Evolutionary conservation across 2,329 filamentous ascomycete genomes (phyloP).

Genomic region (Chaetomiaceae sp.): DNA sequence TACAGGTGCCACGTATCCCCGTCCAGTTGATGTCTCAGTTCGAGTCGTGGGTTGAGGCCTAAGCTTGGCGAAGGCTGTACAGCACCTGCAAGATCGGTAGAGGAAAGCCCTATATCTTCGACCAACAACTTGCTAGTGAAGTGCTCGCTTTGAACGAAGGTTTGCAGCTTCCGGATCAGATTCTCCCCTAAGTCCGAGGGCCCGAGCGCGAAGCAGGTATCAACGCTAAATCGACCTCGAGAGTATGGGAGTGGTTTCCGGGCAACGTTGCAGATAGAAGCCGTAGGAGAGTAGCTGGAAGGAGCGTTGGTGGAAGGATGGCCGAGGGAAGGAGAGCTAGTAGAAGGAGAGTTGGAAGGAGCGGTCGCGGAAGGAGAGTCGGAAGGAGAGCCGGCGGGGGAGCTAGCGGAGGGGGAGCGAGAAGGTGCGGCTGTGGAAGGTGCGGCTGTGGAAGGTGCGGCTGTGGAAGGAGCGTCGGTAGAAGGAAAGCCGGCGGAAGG

Average conservation of each 20-base stretch:
- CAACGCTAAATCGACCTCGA: neutral
- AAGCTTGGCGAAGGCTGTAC: neutral
- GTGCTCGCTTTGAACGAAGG: neutral
- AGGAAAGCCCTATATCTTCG: neutral
- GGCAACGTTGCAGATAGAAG: neutral
- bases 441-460: too few relatives aligned
- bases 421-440: too few relatives aligned
- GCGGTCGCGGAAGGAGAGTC: too few relatives aligned
- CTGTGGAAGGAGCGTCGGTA: too few relatives aligned
- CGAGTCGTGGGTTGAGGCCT: neutral
- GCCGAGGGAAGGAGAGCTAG: too few relatives aligned
- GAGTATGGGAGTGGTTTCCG: neutral
- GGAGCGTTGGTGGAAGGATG: neutral
- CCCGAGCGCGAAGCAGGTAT: neutral
- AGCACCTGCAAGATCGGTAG: neutral
- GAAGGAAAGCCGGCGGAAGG: too few relatives aligned
- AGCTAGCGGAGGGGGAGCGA: too few relatives aligned
- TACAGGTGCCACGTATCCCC: neutral
- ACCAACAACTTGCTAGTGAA: neutral
- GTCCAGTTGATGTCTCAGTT: neutral
- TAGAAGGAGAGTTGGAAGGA: too few relatives aligned
- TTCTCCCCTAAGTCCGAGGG: neutral
- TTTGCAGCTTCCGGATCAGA: slow-evolving; percentile 4
- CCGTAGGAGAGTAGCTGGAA: neutral
- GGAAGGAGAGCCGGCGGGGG: too few relatives aligned